Conservation (phyloP, 192 early-diverging fungal species). For the Coemansia sp. region DNA sequence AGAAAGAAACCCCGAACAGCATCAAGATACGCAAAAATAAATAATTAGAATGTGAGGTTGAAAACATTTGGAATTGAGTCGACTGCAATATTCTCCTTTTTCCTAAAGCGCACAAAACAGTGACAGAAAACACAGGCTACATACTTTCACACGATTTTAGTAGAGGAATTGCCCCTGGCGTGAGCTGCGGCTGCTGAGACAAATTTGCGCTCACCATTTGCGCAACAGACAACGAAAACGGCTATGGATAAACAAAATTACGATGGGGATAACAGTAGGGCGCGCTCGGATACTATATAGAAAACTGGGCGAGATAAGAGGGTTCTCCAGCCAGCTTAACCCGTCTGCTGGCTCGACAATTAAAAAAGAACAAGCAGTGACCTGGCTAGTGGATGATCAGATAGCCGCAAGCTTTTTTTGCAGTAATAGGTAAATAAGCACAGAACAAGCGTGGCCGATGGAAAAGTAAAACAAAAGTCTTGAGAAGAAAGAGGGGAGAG, state of each 20-base stretch:
- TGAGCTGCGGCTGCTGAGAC: slow-evolving; percentile 12
- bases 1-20: neutral
- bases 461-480: neutral
- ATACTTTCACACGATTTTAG: slow-evolving; percentile 57
- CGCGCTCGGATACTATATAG: neutral
- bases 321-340: neutral
- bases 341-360: neutral
- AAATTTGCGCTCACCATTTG: slow-evolving; percentile 24
- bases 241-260: neutral
- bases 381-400: neutral
- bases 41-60: neutral
- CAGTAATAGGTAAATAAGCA: neutral
- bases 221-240: neutral
- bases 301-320: neutral
- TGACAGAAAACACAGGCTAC: slow-evolving; percentile 3
- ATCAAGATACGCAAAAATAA: neutral
- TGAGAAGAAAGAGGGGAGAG: neutral
- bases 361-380: neutral
- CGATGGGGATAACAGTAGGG: neutral
- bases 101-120: neutral
- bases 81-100: neutral
- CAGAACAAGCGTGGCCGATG: neutral
- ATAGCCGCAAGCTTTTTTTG: neutral
- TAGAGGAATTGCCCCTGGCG: slow-evolving; percentile 38
- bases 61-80: neutral